Evolutionary conservation across 2,329 filamentous ascomycete genomes (phyloP), one percentile per base, ranked within the genome.

Genomic region (Dactylonectria estremocensis): DNA sequence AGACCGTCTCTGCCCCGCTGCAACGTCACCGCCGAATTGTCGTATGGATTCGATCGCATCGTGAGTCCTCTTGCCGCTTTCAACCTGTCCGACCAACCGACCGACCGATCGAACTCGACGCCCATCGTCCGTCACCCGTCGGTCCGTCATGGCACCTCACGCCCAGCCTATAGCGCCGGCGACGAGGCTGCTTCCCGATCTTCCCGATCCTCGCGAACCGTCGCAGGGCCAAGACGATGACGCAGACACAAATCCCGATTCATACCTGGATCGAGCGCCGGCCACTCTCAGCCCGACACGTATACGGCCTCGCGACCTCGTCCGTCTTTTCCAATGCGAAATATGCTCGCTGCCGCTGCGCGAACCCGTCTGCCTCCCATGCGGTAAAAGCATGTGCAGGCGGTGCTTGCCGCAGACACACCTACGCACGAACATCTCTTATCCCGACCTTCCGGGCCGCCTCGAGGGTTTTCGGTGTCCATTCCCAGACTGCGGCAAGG

Each of bases 271-370:
- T 46, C 56, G 45, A 43, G 22, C 22, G 24, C 24, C 56, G 1
- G 16, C 37, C 22, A 24, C 33, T 55, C 43, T 35, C 45, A 46
- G 35, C 18, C 59, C 31, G 49, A 35, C 65, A 18, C 49, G 52
- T 11, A 31, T 75, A 24, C 35, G 48, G 7, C 71, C 78, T 4
- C 78, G 79, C 24, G 74, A 79, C n/a, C 72, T 81, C 18, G 76
- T 97, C 68, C 91, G 91, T 49, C 83, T 96, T 46, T 86, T 96
- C 60, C 94, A 97, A 81, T 98, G 95, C 78, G 87, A 87, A 11
- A 83, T 88, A 69, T 97, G 95, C 79, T 93, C 91, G 3, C 84
- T 83, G 49, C 91, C 92, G 1, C 83, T 96, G 33, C 85, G 82
- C 52, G 85, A 89, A 9, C 93, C 95, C 5, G 86, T 94, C 64